Evolutionary conservation across 331 rosid species (phyloP), one percentile per base, ranked within the genome.

Genomic region (Acacia pycnantha): DNA sequence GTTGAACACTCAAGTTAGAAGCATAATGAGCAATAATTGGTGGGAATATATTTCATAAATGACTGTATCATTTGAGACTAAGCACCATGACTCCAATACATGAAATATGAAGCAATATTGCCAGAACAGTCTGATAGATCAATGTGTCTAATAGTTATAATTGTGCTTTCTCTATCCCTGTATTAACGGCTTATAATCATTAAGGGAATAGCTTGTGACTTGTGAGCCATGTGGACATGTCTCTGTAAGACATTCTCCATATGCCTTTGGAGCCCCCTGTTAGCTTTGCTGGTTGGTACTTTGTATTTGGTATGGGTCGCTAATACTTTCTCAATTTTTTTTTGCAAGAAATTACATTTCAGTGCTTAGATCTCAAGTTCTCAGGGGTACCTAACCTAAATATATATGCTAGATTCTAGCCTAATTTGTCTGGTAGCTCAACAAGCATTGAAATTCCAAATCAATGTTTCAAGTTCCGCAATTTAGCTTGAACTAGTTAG

Each of bases 151-250:
- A 70, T 53, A 47, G 70, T 47, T 54, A 77, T 77, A 24, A 70
- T 77, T 81, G 76, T 85, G 77, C 82, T 53, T 44, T 78, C 61
- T 59, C 40, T 46, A 70, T 70, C 74, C 65, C 46, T 51, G 35
- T 70, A 81, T 78, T 76, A 69, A 74, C 75, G 75, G 50, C 33
- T 35, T 51, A 66, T 50, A 77, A 73, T 82, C 41, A 83, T n/a
- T 66, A 46, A 64, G 83, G 66, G 78, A 26, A 68, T 77, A 83
- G 81, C 76, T 77, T 80, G 78, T 21, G 53, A 56, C 76, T 77
- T 80, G 78, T 21, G 53, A 56, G 81, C 77, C 85, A 86, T 83
- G 81, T 77, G 85, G 80, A 53, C 77, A 66, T 67, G 85, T 86
- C 80, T 82, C 62, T 51, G 22, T 66, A 65, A 37, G 65, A 83